These are phyloP conservation scores for Geoglossum glabrum DNA, from an alignment of 495 filamentous ascomycete genomes.

Conservation along the genomic window DNA sequence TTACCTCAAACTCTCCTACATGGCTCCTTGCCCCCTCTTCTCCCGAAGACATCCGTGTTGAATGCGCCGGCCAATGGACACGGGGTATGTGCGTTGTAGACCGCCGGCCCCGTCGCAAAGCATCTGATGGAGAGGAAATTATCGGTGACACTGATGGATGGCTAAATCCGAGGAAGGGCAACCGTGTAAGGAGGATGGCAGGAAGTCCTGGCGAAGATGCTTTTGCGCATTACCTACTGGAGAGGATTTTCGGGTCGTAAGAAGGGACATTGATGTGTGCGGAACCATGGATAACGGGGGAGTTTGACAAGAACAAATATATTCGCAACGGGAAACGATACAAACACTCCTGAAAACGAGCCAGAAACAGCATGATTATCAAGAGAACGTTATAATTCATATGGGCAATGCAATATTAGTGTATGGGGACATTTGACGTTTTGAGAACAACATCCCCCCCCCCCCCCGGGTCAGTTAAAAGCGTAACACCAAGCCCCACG, in stretches of 20 bases:
- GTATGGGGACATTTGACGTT: no score
- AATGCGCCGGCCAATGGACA: conserved; percentile 86
- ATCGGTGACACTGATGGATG: conserved; percentile 53
- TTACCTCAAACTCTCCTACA: conserved; percentile 2
- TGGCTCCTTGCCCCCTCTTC: conserved; percentile 1
- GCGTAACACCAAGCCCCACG: no score
- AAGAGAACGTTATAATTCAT: no score
- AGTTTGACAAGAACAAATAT: no score
- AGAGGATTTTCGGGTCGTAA: conserved; percentile 7
- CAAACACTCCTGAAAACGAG: no score
- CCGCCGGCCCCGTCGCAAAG: conserved; percentile 34
- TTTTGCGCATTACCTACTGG: conserved; percentile 5
- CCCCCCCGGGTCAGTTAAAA: no score
- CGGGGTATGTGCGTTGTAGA: conserved; percentile 78
- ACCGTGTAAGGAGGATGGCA: conserved; percentile 54
- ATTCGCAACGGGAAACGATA: no score
- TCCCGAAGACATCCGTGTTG: conserved; percentile 59
- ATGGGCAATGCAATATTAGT: no score
- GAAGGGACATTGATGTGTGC: no score
- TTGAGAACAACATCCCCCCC: no score
- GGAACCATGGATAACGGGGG: no score
- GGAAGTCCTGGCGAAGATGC: conserved; percentile 31
- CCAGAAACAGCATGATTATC: no score
- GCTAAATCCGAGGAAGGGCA: conserved; percentile 49
- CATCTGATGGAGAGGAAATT: conserved; percentile 29